A percentile compares a stretch with the other conserved stretches of the same genome.
phyloP scores from a whole-genome alignment of 1,284 basidiomycete species.

The Kwoniella shivajii region DNA sequence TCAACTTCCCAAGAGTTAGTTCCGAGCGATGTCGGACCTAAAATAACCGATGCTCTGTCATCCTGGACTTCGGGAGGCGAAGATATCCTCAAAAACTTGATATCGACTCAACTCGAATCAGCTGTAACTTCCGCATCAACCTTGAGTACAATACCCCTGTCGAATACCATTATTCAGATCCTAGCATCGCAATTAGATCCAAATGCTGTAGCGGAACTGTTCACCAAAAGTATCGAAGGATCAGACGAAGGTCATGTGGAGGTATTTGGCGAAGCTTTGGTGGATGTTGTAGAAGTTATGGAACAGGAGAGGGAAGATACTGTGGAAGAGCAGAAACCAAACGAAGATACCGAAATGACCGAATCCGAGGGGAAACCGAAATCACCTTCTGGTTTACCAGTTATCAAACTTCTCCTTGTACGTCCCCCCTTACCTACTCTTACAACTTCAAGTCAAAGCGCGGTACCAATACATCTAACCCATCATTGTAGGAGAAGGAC shows the following conservation, averaged over 20 bases:
- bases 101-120: conserved; percentile 7
- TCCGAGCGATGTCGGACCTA: conserved; percentile 2
- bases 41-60: conserved; percentile 14
- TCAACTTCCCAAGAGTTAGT: background rate
- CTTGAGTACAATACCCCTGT: conserved; percentile 15
- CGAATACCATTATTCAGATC: conserved; percentile 13
- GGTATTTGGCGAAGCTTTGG: conserved; percentile 27
- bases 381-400: conserved; percentile 13
- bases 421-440: conserved; percentile 1
- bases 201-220: conserved; percentile 4
- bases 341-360: conserved; percentile 15
- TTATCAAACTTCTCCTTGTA: conserved; percentile 32
- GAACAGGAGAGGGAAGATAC: conserved; percentile 19
- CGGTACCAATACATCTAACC: background rate
- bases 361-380: conserved; percentile 7
- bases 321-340: conserved; percentile 10
- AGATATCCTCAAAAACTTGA: conserved; percentile 1
- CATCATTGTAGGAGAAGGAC: conserved; percentile 10
- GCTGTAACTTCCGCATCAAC: conserved; percentile 3
- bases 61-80: conserved; percentile 15
- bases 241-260: conserved; percentile 18
- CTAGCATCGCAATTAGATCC: conserved; percentile 14
- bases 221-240: conserved; percentile 7
- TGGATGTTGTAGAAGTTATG: conserved; percentile 31
- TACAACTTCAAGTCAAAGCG: background rate